These are phyloP conservation scores for Aspergillus transmontanensis DNA, from an alignment of 2,329 filamentous ascomycete genomes.

Conservation along the genomic window DNA sequence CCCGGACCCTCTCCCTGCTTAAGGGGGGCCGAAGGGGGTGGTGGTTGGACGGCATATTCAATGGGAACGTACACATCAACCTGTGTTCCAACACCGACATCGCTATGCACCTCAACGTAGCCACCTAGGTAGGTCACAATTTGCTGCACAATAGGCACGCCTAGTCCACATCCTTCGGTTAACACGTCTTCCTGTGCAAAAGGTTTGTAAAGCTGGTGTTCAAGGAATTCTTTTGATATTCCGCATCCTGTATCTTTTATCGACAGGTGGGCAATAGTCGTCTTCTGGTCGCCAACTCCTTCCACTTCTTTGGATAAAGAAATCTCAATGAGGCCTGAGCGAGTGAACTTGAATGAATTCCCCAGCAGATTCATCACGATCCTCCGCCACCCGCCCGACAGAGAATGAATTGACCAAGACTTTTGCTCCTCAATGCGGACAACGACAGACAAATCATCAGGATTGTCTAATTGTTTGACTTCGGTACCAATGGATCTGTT, in stretches of 20 bases:
- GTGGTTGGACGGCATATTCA: constrained; percentile 6
- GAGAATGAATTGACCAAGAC: constrained; percentile 33
- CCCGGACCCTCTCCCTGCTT: neutral
- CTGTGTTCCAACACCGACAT: constrained; percentile 30
- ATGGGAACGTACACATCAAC: constrained; percentile 33
- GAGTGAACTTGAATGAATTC: constrained; percentile 42
- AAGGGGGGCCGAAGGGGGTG: neutral
- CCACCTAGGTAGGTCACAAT: constrained; percentile 62
- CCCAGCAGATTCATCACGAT: constrained; percentile 43
- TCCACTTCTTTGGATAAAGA: constrained; percentile 22
- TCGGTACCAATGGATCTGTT: constrained; percentile 7
- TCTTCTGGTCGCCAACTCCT: constrained; percentile 13
- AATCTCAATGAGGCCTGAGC: constrained; percentile 35
- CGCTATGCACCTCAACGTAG: constrained; percentile 56
- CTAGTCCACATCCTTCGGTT: constrained; percentile 63
- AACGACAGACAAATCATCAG: constrained; percentile 28
- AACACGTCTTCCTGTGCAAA: constrained; percentile 65
- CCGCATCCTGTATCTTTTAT: constrained; percentile 66
- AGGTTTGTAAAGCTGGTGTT: constrained; percentile 60
- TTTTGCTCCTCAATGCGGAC: constrained; percentile 30
- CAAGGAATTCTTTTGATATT: constrained; percentile 62
- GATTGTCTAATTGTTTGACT: neutral
- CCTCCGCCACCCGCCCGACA: constrained; percentile 34
- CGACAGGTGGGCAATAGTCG: constrained; percentile 36
- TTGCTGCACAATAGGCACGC: constrained; percentile 62